A percentile compares a stretch with the other conserved stretches of the same genome.
Evolutionary conservation across 805 yeast species (phyloP).

Genomic region (Huiozyma sinensis): DNA sequence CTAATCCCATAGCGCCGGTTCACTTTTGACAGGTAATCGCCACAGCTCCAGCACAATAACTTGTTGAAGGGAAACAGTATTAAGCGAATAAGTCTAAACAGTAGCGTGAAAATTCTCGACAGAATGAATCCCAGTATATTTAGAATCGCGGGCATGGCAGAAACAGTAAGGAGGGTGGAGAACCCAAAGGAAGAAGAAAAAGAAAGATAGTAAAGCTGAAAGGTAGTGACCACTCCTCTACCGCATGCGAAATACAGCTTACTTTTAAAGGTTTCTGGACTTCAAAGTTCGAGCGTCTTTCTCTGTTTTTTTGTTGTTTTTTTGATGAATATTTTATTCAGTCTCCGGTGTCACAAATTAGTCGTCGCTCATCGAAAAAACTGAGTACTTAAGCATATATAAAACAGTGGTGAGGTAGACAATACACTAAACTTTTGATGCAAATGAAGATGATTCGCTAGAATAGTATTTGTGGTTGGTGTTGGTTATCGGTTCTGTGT

Average conservation of each 20-base stretch:
- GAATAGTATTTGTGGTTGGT: slow-evolving; percentile 3
- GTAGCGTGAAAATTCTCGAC: slow-evolving; percentile 7
- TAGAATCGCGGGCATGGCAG: neutral
- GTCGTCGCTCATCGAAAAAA: too few relatives aligned
- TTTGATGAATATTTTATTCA: too few relatives aligned
- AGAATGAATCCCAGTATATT: slow-evolving; percentile 7
- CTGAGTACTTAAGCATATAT: neutral
- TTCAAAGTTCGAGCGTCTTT: too few relatives aligned
- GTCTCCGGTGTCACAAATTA: too few relatives aligned
- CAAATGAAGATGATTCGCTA: slow-evolving; percentile 9
- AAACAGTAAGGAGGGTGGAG: too few relatives aligned
- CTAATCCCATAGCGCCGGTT: slow-evolving; percentile 27
- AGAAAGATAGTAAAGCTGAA: too few relatives aligned
- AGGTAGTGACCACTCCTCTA: too few relatives aligned
- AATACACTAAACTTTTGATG: neutral
- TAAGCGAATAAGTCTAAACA: slow-evolving; percentile 9
- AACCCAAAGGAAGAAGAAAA: too few relatives aligned
- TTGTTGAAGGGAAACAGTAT: slow-evolving; percentile 10
- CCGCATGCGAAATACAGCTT: too few relatives aligned
- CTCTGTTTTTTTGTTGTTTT: too few relatives aligned
- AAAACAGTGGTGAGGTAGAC: neutral
- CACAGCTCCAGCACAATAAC: slow-evolving; percentile 6
- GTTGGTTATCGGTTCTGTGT: slow-evolving; percentile 8
- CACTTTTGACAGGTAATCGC: slow-evolving; percentile 11
- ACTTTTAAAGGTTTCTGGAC: too few relatives aligned